A percentile compares a stretch with the other conserved stretches of the same genome.
Evolutionary conservation across 495 filamentous ascomycete species (phyloP).

Genomic region (Trichoderma erinaceum): DNA sequence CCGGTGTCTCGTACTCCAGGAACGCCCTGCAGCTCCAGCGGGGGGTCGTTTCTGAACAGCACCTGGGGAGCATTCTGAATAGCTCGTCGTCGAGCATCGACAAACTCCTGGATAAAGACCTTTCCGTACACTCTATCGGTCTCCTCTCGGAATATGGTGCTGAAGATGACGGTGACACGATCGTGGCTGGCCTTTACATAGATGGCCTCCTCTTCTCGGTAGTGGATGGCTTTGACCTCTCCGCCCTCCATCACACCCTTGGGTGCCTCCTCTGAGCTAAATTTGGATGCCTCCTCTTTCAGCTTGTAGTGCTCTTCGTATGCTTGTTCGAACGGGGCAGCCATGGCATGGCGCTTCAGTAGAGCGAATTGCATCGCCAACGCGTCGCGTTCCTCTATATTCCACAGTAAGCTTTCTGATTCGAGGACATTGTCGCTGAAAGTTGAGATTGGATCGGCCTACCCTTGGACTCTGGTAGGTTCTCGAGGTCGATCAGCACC

Average conservation of each 20-base stretch:
- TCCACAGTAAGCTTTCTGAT: conserved; percentile 14
- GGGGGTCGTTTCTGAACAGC: conserved; percentile 91
- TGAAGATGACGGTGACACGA: conserved; percentile 97
- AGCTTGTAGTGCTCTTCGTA: conserved; percentile 87
- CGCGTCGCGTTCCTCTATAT: conserved; percentile 68
- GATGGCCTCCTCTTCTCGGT: conserved; percentile 98
- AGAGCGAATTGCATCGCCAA: conserved; percentile 79
- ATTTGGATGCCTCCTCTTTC: conserved; percentile 80
- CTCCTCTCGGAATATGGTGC: conserved; percentile 94
- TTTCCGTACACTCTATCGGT: conserved; percentile 96
- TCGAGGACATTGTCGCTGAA: neutral
- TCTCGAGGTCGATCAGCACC: conserved; percentile 78
- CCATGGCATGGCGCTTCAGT: conserved; percentile 96
- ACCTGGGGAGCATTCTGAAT: conserved; percentile 98
- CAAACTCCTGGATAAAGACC: conserved; percentile 91
- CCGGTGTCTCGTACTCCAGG: conserved; percentile 71
- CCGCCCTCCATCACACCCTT: conserved; percentile 82
- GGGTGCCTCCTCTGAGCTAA: conserved; percentile 84
- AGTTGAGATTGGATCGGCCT: conserved; percentile 17
- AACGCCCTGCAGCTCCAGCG: conserved; percentile 80
- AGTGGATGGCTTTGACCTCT: conserved; percentile 92
- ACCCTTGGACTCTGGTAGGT: conserved; percentile 72
- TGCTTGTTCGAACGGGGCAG: conserved; percentile 91
- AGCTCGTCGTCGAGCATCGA: conserved; percentile 86
- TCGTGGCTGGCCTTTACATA: conserved; percentile 97